Evolutionary conservation across 2,329 filamentous ascomycete genomes (phyloP).

Genomic region (Neonectria hederae): DNA sequence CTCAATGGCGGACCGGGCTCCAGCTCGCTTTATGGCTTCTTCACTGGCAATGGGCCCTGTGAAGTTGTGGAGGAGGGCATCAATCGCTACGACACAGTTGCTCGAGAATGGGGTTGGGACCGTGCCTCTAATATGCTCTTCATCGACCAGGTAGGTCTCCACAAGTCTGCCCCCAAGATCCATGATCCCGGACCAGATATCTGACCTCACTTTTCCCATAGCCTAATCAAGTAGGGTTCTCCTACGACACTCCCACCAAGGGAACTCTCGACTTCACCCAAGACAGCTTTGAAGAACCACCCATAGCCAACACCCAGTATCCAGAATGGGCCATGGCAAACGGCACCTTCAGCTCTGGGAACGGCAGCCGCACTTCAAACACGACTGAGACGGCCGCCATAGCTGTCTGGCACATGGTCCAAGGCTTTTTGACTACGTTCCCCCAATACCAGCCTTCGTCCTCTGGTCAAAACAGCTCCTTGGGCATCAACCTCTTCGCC

Average conservation of each 20-base stretch:
- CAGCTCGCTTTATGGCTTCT: conserved; percentile 72
- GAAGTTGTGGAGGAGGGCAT: conserved; percentile 58
- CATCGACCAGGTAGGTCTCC: conserved; percentile 60
- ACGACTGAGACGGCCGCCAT: conserved; percentile 65
- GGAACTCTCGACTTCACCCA: conserved; percentile 63
- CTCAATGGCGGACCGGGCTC: conserved; percentile 74
- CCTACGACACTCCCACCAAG: conserved; percentile 71
- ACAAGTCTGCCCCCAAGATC: not conserved
- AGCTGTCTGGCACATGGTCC: conserved; percentile 72
- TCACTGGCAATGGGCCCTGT: conserved; percentile 67
- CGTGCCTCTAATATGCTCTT: conserved; percentile 63
- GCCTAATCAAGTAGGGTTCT: conserved; percentile 76
- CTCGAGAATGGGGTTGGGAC: conserved; percentile 74
- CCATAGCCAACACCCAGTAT: conserved; percentile 31
- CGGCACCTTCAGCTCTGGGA: conserved; percentile 71
- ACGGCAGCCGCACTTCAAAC: conserved; percentile 59
- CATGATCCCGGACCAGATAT: conserved; percentile 13
- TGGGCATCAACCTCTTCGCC: conserved; percentile 72
- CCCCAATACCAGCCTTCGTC: conserved; percentile 63
- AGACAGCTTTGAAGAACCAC: conserved; percentile 46
- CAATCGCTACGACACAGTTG: conserved; percentile 62
- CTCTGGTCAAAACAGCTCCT: conserved; percentile 51
- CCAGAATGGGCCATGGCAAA: conserved; percentile 58
- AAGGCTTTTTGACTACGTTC: conserved; percentile 67
- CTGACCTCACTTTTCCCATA: conserved; percentile 46